Conservation (phyloP, 352 stramenopile species). For the Pythium brachiatum region DNA sequence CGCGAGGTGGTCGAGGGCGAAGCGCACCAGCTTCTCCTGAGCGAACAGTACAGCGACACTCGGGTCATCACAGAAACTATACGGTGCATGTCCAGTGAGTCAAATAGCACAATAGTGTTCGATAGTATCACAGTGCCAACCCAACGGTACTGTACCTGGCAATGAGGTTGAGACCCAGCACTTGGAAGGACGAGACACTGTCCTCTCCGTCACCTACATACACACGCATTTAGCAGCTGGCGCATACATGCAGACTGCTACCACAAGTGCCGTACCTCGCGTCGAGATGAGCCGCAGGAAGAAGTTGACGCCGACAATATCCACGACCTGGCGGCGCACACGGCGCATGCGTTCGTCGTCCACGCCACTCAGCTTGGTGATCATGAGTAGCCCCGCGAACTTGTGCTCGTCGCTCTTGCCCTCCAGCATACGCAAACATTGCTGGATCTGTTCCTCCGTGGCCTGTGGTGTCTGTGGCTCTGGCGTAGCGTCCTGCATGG, state of each 20-base stretch:
- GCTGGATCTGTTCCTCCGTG: slow-evolving; percentile 21
- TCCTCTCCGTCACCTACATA: slow-evolving; percentile 43
- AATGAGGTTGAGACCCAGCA: slow-evolving; percentile 76
- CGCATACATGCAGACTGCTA: no score
- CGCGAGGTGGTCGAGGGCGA: slow-evolving; percentile 53
- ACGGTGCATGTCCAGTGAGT: neutral
- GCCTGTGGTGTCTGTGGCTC: neutral
- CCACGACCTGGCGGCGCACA: slow-evolving; percentile 57
- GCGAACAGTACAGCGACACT: slow-evolving; percentile 50
- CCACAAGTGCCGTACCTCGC: slow-evolving; percentile 37
- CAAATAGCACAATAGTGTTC: neutral
- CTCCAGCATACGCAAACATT: slow-evolving; percentile 71
- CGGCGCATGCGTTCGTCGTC: slow-evolving; percentile 39
- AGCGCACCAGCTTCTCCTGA: slow-evolving; percentile 57
- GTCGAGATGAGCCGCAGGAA: slow-evolving; percentile 79
- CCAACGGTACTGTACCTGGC: slow-evolving; percentile 40
- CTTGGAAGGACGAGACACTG: slow-evolving; percentile 69
- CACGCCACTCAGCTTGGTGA: slow-evolving; percentile 72
- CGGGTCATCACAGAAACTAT: slow-evolving; percentile 65
- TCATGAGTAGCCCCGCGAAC: slow-evolving; percentile 84
- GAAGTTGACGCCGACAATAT: slow-evolving; percentile 62
- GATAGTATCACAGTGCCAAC: neutral
- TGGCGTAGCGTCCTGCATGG: neutral
- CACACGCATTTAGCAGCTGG: no score
- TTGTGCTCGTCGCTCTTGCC: slow-evolving; percentile 84